Percentiles rank a stretch among this genome's conserved stretches.
Evolutionary conservation across 371 early-diverging fungal species (phyloP).

Genomic region (Mortierella sp.): DNA sequence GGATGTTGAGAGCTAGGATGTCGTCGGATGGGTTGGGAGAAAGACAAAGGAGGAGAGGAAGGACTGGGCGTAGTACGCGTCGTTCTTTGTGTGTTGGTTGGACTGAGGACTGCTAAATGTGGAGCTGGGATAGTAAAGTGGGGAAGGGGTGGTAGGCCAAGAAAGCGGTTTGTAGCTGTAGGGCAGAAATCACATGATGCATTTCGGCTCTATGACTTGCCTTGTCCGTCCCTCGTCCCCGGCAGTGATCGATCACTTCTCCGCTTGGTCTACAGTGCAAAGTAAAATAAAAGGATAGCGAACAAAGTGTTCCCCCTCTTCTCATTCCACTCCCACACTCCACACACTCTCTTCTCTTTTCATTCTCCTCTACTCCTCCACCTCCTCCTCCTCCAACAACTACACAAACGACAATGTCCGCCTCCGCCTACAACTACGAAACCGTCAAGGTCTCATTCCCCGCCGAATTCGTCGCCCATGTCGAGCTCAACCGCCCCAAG

Average conservation of each 20-base stretch:
- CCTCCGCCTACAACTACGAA: conserved; percentile 69
- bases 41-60: too few species aligned
- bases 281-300: neutral
- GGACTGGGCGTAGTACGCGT: neutral
- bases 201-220: neutral
- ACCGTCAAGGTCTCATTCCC: conserved; percentile 70
- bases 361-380: neutral
- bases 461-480: conserved; percentile 79
- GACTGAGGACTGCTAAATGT: neutral
- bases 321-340: neutral
- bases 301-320: neutral
- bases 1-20: neutral
- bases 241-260: conserved; percentile 3
- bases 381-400: neutral
- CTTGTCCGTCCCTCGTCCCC: neutral
- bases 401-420: conserved; percentile 35
- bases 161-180: neutral
- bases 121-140: too few species aligned
- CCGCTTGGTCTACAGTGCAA: neutral
- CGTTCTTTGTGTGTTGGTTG: neutral
- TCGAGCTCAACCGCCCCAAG: conserved; percentile 87
- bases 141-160: neutral
- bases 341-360: neutral
- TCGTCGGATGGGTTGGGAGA: neutral
- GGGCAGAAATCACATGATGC: neutral